Base-by-base conservation (phyloP, 148 eudicot species). In the Rhododendron vialii region DNA sequence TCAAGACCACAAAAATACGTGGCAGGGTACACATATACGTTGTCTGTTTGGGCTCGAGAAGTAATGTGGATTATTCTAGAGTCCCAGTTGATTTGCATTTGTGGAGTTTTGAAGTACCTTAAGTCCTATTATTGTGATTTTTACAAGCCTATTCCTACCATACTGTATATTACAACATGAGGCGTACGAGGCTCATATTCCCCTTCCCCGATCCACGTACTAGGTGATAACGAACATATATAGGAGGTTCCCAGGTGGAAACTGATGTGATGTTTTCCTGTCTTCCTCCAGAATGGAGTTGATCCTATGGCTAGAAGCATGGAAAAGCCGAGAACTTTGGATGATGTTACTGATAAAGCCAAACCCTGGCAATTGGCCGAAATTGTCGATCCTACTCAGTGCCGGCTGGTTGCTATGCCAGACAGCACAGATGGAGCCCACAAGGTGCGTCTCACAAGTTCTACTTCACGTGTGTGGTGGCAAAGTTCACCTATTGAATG, bases 361-460 rank as follows among this genome's bases (percentile, higher is more conserved):
- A 93, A 94, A 86, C 94, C 95, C 38, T 92, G 96, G 99, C 96
- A 95, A 91, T 84, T 95, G 87, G 88, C 96, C 28, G 98, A 96
- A 88, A 92, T 96, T 75, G 83, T 88, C 81, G 97, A 96, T 67
- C 95, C 96, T 88, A 93, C 71, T 83, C 98, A 96, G 55, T 95
- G 98, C 86, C 94, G 94, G 86, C 84, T 92, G 67, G 95, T 96
- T 85, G 92, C 94, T n/a, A 91, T 95, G 92, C 96, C 99, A 48
- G 95, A 94, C 82, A 93, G 92, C 88, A 59, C 91, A 41, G 98
- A 96, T 76, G 89, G 91, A 73, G 83, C 91, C 86, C 93, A 90
- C 82, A 95, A 93, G 96, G 99, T 95, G 51, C 59, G 86, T 86
- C 30, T 82, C 41, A 82, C 67, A 86, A 33, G 36, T 82, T 35